Evolutionary conservation across 2,329 filamentous ascomycete genomes (phyloP).

Genomic region (Nothophoma quercina): DNA sequence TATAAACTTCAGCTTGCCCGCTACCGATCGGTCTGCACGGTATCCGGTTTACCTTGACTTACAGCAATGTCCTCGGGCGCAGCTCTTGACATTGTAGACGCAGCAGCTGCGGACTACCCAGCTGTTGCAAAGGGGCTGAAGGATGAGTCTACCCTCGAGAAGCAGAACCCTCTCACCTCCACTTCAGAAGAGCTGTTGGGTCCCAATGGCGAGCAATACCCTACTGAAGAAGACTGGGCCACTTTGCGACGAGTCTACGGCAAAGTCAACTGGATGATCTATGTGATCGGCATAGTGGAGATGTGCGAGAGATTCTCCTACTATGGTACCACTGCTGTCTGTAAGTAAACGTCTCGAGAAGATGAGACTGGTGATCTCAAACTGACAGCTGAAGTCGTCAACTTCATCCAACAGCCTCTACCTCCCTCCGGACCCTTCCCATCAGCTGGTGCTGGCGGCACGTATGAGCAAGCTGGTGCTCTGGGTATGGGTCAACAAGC

Average conservation of each 20-base stretch:
- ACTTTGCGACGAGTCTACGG: conserved; percentile 42
- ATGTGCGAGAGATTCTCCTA: conserved; percentile 43
- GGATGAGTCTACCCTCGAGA: conserved; percentile 16
- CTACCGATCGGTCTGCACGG: background rate
- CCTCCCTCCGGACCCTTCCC: conserved; percentile 57
- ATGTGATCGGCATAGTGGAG: conserved; percentile 41
- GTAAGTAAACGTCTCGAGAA: conserved; percentile 2
- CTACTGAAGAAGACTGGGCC: conserved; percentile 38
- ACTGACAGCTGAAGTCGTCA: conserved; percentile 32
- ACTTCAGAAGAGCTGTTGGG: conserved; percentile 22
- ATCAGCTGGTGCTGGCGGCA: conserved; percentile 54
- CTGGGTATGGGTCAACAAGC: conserved; percentile 38
- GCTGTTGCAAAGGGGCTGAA: conserved; percentile 12
- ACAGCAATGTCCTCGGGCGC: conserved; percentile 29
- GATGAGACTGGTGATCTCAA: too few relatives aligned
- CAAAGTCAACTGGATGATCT: conserved; percentile 42
- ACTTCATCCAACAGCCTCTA: conserved; percentile 54
- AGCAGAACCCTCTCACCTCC: conserved; percentile 12
- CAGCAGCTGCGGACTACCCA: conserved; percentile 21
- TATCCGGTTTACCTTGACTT: background rate
- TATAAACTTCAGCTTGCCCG: conserved; percentile 7
- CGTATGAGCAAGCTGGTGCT: conserved; percentile 37
- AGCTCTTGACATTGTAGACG: conserved; percentile 27
- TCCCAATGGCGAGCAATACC: conserved; percentile 36
- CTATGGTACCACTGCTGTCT: conserved; percentile 42